These are phyloP conservation scores for Incumbomyces lentus DNA, from an alignment of 2,329 filamentous ascomycete genomes.

Conservation along the genomic window DNA sequence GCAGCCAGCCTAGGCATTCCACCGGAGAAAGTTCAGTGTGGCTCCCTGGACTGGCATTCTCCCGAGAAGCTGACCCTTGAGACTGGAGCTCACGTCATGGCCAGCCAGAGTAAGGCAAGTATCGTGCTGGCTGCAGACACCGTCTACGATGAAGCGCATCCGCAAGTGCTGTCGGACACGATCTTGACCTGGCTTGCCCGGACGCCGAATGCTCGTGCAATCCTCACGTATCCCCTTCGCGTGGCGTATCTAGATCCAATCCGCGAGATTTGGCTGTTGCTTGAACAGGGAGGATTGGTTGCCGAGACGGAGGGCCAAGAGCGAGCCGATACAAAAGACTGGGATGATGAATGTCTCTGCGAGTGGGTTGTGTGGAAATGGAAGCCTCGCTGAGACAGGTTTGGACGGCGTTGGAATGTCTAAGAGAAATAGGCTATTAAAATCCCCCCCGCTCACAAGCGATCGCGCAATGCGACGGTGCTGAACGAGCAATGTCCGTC, in stretches of 20 bases:
- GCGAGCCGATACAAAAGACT: conserved; percentile 37
- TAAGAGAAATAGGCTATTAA: no score
- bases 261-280: conserved; percentile 30
- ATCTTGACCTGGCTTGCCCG: conserved; percentile 28
- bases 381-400: no score
- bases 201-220: conserved; percentile 23
- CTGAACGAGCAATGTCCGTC: no score
- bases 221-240: conserved; percentile 32
- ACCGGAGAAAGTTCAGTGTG: conserved; percentile 18
- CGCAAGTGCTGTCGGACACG: conserved; percentile 27
- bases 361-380: conserved; percentile 41
- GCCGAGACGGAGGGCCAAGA: conserved; percentile 35
- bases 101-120: conserved; percentile 22
- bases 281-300: conserved; percentile 29
- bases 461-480: no score
- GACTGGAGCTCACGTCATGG: conserved; percentile 8
- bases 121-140: conserved; percentile 35
- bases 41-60: conserved; percentile 30
- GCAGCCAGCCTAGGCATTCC: conserved; percentile 58
- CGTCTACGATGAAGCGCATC: conserved; percentile 33
- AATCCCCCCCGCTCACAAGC: no score
- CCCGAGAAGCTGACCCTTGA: conserved; percentile 20
- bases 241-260: conserved; percentile 35
- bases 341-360: conserved; percentile 36
- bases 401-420: no score